Base-by-base conservation (phyloP, 768 basidiomycete species). In the Kwoniella bestiolae region DNA sequence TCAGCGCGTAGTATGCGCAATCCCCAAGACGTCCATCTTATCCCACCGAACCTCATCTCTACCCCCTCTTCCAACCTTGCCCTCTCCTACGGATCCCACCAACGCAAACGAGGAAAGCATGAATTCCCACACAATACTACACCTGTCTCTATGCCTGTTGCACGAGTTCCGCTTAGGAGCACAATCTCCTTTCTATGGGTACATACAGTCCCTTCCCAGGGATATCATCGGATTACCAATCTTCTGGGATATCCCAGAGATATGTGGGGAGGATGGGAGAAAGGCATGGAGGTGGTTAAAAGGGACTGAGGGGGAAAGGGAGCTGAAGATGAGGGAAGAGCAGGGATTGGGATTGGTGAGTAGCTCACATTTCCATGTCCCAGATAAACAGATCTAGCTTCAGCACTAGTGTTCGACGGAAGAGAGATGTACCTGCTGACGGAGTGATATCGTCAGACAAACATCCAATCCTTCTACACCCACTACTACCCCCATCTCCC, bases 151-250 rank as follows among this genome's bases (percentile, higher is more conserved):
- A 2, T 73, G 75, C 16, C 67, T 83, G 25, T 67, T 83, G 2
- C 75, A 79, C 63, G 83, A 83, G 63, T 60, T 80, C 12, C 66
- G 72, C 0, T 61, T 77, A 14, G 79, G 77, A 0, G 5, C 21
- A 0, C n/a, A 45, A 23, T 83, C 82, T 5, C 51, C 56, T 25
- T 83, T 78, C 71, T 75, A 60, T 18, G 80, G 77, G 14, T 84
- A 83, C 63, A 61, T 84, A 3, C 80, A 80, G 51, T 69, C 69
- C 6, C 60, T 82, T 26, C 83, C 83, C 0, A 66, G 76, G 6
- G 62, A 65, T 0, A 50, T 63, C 3, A 68, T 81, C 3, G 47
- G 46, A 11, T 18, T 76, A 23, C 82, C 80, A 0, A 41, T 76
- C 18, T 72, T 83, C 5, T 84, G 83, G 83, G 57, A 62, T 26